phyloP scores from a whole-genome alignment of 306 rosid genomes.

The Lathyrus oleraceus region DNA sequence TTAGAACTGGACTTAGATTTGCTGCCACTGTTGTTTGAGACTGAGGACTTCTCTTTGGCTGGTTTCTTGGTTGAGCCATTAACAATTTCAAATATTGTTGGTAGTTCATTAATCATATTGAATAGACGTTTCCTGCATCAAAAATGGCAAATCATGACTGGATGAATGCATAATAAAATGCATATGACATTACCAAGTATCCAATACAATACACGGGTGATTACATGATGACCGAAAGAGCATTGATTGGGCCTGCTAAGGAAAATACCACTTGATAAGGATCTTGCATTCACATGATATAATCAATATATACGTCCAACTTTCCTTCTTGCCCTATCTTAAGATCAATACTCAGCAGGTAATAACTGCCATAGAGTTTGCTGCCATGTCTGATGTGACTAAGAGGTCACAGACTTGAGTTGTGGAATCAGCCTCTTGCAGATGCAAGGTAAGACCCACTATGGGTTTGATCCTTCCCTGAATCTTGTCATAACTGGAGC shows the following conservation, averaged over 20 bases:
- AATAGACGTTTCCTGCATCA: constrained; percentile 77
- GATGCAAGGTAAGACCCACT: background rate
- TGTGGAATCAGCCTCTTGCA: background rate
- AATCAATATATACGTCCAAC: constrained; percentile 3
- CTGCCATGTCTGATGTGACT: background rate
- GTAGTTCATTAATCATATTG: constrained; percentile 76
- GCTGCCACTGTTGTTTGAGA: constrained; percentile 65
- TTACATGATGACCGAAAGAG: constrained; percentile 19
- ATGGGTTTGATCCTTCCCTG: background rate
- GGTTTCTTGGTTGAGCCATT: constrained; percentile 67
- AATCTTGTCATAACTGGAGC: background rate
- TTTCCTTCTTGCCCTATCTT: constrained; percentile 22
- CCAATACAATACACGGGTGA: constrained; percentile 9
- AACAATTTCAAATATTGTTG: constrained; percentile 80
- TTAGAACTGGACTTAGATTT: constrained; percentile 72
- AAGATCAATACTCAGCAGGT: constrained; percentile 10
- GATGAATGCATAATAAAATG: constrained; percentile 8
- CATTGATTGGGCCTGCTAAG: constrained; percentile 1
- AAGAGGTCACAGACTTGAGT: background rate
- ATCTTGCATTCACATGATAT: constrained; percentile 26
- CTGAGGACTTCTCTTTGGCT: constrained; percentile 76
- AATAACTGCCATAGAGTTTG: constrained; percentile 11
- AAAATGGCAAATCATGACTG: constrained; percentile 16
- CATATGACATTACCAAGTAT: constrained; percentile 24
- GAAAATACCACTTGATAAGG: background rate